Conservation (phyloP, 805 yeast genomes). For the Tetrapisispora iriomotensis region DNA sequence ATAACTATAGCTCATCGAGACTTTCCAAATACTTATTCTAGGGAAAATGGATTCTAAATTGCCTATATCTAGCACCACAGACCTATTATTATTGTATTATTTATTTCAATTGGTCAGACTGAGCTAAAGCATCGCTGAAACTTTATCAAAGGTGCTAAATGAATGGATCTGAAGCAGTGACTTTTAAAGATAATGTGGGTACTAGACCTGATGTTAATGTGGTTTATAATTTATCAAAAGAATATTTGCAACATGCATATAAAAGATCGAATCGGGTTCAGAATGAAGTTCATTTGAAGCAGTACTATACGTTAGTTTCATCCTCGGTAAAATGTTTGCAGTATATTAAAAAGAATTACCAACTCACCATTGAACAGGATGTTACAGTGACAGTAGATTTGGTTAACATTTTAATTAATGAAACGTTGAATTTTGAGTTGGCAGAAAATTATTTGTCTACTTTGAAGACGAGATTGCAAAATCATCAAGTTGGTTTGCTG, state of each 20-base stretch:
- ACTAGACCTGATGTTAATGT: neutral
- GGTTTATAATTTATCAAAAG: conserved; percentile 13
- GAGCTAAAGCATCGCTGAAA: too few relatives aligned
- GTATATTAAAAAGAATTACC: conserved; percentile 9
- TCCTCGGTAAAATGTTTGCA: conserved; percentile 20
- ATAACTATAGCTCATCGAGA: too few relatives aligned
- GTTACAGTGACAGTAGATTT: conserved; percentile 20
- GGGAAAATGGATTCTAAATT: too few relatives aligned
- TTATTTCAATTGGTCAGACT: too few relatives aligned
- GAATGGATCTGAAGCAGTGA: neutral
- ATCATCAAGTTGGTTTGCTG: conserved; percentile 10
- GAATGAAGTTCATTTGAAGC: conserved; percentile 18
- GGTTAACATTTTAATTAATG: conserved; percentile 19
- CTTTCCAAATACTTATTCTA: too few relatives aligned
- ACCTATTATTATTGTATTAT: too few relatives aligned
- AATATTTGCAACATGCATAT: conserved; percentile 20
- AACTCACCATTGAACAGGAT: conserved; percentile 22
- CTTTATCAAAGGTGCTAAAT: too few relatives aligned
- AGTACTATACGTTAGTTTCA: conserved; percentile 27
- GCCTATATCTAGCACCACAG: too few relatives aligned
- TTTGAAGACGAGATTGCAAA: conserved; percentile 17
- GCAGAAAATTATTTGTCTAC: conserved; percentile 23
- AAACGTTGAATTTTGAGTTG: conserved; percentile 23
- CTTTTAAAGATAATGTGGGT: neutral
- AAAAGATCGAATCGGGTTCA: conserved; percentile 7